phyloP scores from a whole-genome alignment of 2,329 filamentous ascomycete species.

The Tolypocladium endophyticum region DNA sequence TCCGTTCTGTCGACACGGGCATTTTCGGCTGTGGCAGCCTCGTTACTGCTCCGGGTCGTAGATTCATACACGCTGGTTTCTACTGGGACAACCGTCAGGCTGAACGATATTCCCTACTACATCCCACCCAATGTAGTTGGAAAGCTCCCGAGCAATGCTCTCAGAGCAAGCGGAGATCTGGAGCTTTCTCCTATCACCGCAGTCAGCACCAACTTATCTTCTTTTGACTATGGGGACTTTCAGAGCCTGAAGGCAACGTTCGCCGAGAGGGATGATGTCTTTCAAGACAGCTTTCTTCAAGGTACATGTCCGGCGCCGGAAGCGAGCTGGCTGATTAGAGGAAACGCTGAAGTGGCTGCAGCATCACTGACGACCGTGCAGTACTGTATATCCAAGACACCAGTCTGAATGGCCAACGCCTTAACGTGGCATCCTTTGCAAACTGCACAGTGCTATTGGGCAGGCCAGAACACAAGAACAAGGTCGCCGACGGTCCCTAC shows the following conservation, averaged over 20 bases:
- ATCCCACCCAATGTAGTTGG: constrained; percentile 5
- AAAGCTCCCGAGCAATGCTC: background rate
- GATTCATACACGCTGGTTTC: background rate
- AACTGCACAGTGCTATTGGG: background rate
- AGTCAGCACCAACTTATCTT: background rate
- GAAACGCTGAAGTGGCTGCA: background rate
- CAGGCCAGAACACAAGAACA: background rate
- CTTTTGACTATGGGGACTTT: background rate
- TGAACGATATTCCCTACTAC: constrained; percentile 5
- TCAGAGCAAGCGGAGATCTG: background rate
- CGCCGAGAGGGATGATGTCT: constrained; percentile 3
- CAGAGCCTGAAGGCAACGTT: background rate
- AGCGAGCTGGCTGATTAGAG: background rate
- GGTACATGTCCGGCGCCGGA: background rate
- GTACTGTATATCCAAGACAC: background rate
- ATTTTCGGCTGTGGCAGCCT: background rate
- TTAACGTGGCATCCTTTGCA: background rate
- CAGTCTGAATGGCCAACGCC: background rate
- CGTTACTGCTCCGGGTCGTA: background rate
- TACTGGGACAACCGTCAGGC: constrained; percentile 4
- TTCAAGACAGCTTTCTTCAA: constrained; percentile 5
- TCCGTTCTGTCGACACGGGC: background rate
- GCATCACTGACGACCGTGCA: background rate
- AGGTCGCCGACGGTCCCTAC: constrained; percentile 7
- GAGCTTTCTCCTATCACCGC: background rate